Percentiles rank a stretch among this genome's conserved stretches.
phyloP scores from a whole-genome alignment of 768 basidiomycete genomes.

The Termitomyces heimii region DNA sequence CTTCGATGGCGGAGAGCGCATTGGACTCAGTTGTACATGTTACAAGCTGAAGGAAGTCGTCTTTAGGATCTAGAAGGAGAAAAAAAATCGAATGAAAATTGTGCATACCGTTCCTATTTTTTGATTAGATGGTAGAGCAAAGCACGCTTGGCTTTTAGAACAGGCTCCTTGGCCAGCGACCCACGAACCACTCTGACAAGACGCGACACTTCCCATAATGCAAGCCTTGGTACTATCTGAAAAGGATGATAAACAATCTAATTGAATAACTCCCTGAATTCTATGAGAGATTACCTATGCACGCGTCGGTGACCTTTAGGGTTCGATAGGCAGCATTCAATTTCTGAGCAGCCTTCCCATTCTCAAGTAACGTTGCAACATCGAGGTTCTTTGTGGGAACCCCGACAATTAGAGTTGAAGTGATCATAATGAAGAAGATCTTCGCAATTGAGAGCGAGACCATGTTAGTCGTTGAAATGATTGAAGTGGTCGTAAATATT shows the following conservation, averaged over 20 bases:
- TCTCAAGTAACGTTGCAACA: constrained; percentile 32
- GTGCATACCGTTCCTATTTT: constrained; percentile 39
- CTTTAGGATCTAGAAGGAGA: neutral
- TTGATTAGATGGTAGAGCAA: constrained; percentile 42
- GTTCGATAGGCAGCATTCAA: constrained; percentile 42
- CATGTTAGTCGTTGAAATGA: too few relatives aligned
- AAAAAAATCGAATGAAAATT: neutral
- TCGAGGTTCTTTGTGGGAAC: constrained; percentile 22
- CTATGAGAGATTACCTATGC: constrained; percentile 30
- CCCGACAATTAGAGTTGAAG: constrained; percentile 15
- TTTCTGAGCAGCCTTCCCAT: constrained; percentile 44
- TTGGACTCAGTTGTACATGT: constrained; percentile 42
- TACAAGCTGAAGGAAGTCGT: constrained; percentile 24
- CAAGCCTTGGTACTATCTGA: constrained; percentile 38
- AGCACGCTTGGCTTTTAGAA: constrained; percentile 33
- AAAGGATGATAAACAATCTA: neutral
- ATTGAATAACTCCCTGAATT: neutral
- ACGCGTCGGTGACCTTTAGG: constrained; percentile 35
- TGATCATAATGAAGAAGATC: too few relatives aligned
- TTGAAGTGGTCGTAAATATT: constrained; percentile 2
- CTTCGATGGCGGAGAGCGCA: constrained; percentile 37
- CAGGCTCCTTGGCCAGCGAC: constrained; percentile 28
- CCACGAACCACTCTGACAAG: constrained; percentile 38
- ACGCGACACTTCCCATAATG: constrained; percentile 30
- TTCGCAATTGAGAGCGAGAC: too few relatives aligned